Base-by-base conservation (phyloP, 441 rosid species). In the Euphorbia schlechtendalii region DNA sequence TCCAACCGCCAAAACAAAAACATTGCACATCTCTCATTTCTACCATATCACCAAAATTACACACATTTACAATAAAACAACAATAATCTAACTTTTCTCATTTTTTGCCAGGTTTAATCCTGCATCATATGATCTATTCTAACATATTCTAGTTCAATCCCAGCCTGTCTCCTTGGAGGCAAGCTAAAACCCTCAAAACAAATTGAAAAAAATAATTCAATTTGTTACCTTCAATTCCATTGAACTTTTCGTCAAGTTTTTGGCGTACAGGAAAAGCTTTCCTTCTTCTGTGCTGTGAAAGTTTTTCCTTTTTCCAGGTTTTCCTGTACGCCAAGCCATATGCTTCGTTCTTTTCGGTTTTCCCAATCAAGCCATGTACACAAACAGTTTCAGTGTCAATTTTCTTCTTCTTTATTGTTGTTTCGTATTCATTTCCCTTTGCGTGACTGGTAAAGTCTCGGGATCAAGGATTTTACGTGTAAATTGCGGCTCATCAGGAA, bases 401-500 rank as follows among this genome's bases (percentile, higher is more conserved):
- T 70, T 64, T 24, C 40, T 80, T 14, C 49, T 67, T 54, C 77
- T 60, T 32, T 32, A 32, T 55, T 34, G 77, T 46, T 75, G 56
- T 61, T 3, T 74, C 63, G 57, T 74, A 48, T 24, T 73, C 59
- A 58, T 62, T 67, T 41, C 38, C 46, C 17, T 70, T 40, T 15
- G 17, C 12, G 81, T 58, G 8, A 59, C 59, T 0, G 49, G 68
- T 8, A 46, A 18, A 2, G 54, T 27, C 54, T 71, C 13, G 7
- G 2, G 49, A 21, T 48, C 67, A 45, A 3, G 32, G 8, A 24
- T 73, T 18, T 72, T 80, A 58, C 61, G 62, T 38, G 57, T 87
- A 55, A 61, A 64, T 51, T 85, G 94, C 32, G 88, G 90, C 11
- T 78, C 90, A 4, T 43, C 68, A 0, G 63, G n/a, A n/a, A n/a